Evolutionary conservation across 1,284 basidiomycete genomes (phyloP).

Genomic region (Athelia sp.): DNA sequence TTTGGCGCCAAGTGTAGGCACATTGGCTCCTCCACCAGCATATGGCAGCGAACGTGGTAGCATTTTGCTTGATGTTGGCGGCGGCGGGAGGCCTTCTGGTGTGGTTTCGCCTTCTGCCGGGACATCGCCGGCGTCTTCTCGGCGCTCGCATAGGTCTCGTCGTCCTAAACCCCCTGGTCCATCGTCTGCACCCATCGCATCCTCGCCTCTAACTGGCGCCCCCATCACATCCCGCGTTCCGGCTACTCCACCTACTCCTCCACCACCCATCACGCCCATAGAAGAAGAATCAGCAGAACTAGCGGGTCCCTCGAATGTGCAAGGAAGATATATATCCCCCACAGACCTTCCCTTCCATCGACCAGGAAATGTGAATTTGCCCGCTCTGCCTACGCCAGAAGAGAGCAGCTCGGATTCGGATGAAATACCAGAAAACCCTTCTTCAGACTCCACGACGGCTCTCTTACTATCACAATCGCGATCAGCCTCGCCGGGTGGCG

Average conservation of each 20-base stretch:
- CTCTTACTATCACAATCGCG: slow-evolving; percentile 38
- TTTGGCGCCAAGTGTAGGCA: slow-evolving; percentile 90
- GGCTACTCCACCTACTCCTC: slow-evolving; percentile 52
- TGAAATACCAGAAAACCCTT: background rate
- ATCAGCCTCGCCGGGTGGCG: slow-evolving; percentile 47
- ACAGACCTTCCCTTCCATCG: slow-evolving; percentile 59
- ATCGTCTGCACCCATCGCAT: slow-evolving; percentile 38
- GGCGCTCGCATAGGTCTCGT: slow-evolving; percentile 57
- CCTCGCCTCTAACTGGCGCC: slow-evolving; percentile 54
- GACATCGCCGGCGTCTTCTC: slow-evolving; percentile 45
- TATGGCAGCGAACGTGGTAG: slow-evolving; percentile 94
- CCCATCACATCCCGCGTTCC: slow-evolving; percentile 24
- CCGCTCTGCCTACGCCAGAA: slow-evolving; percentile 35
- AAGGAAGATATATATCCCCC: slow-evolving; percentile 55
- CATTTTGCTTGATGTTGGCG: slow-evolving; percentile 87
- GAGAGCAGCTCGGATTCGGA: background rate
- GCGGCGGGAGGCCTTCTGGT: slow-evolving; percentile 38
- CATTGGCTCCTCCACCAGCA: slow-evolving; percentile 90
- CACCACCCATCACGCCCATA: slow-evolving; percentile 76
- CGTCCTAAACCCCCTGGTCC: slow-evolving; percentile 36
- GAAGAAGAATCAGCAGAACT: slow-evolving; percentile 51
- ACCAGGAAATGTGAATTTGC: slow-evolving; percentile 43
- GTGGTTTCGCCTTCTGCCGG: slow-evolving; percentile 36
- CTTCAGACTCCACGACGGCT: slow-evolving; percentile 20
- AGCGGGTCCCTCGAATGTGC: slow-evolving; percentile 41